Evolutionary conservation across 2,329 filamentous ascomycete genomes (phyloP), one percentile per base, ranked within the genome.

Genomic region (Sarocladium strictum): DNA sequence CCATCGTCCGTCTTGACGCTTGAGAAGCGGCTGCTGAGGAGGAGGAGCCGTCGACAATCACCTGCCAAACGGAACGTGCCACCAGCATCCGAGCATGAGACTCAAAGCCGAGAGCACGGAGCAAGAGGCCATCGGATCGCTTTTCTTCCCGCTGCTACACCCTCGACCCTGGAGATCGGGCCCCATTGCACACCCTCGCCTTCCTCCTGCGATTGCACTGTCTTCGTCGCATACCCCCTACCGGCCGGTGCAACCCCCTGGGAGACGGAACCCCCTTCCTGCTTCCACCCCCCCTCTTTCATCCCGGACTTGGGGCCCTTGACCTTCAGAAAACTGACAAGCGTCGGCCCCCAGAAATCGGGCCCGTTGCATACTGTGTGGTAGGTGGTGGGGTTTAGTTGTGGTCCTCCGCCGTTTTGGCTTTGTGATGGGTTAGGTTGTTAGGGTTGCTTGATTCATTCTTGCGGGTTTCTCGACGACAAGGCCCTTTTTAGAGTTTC

Each of bases 401-500:
- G n/a, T 21, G 40, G 10, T 19, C 10, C 17, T 19, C 37, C n/a
- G 35, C 40, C 40, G 21, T 49, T 49, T 32, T 49, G 43, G 14
- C 43, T 49, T 51, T 35, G 11, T 35, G 27, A n/a, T n/a, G n/a
- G n/a, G n/a, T n/a, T n/a, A n/a, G n/a, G n/a, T n/a, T n/a, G n/a
- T n/a, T n/a, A n/a, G 19, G 10, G 23, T 26, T 15, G 15, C 47
- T 51, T 29, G 47, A 51, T 51, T 51, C 47, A 51, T 33, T 33
- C 47, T 51, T 35, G 26, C 47, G 47, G 43, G 47, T 51, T 51
- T 51, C 47, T 51, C 21, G 47, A 51, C 27, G 47, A 51, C 29
- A 51, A 51, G 47, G 21, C 47, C 23, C 29, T 35, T 19, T 51
- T 51, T 51, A 51, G 47, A 51, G 47, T 51, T 51, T 51, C 3